phyloP scores from a whole-genome alignment of 768 basidiomycete species.

The Boletales sp. region DNA sequence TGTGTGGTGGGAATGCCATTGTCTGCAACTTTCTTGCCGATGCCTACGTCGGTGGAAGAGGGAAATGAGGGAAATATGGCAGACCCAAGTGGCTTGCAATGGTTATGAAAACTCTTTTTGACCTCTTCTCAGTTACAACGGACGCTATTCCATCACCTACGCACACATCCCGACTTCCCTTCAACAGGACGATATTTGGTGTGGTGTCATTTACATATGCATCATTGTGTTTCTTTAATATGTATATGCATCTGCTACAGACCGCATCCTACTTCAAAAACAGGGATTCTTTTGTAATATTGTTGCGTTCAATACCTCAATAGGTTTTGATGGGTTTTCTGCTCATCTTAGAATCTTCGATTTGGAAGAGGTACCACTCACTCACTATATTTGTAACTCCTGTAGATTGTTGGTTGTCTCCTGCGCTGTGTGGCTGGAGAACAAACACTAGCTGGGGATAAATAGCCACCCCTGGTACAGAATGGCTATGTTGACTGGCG shows the following conservation, averaged over 20 bases:
- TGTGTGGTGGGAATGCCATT: conserved; percentile 32
- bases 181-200: conserved; percentile 11
- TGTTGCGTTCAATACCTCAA: too few relatives aligned
- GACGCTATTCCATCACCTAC: conserved; percentile 1
- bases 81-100: conserved; percentile 44
- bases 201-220: neutral
- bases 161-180: neutral
- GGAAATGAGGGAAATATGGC: conserved; percentile 45
- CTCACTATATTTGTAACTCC: neutral
- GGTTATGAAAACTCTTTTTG: conserved; percentile 34
- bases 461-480: too few relatives aligned
- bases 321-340: too few relatives aligned
- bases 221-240: neutral
- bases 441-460: too few relatives aligned
- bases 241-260: neutral
- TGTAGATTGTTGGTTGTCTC: neutral
- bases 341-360: too few relatives aligned
- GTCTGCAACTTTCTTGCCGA: conserved; percentile 24
- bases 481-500: too few relatives aligned
- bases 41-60: conserved; percentile 34
- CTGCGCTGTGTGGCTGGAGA: too few relatives aligned
- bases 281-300: too few relatives aligned
- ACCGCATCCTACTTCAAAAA: neutral
- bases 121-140: neutral
- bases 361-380: too few relatives aligned